These are phyloP conservation scores for Theobroma cacao DNA, from an alignment of 345 rosid species.

Conservation along the genomic window DNA sequence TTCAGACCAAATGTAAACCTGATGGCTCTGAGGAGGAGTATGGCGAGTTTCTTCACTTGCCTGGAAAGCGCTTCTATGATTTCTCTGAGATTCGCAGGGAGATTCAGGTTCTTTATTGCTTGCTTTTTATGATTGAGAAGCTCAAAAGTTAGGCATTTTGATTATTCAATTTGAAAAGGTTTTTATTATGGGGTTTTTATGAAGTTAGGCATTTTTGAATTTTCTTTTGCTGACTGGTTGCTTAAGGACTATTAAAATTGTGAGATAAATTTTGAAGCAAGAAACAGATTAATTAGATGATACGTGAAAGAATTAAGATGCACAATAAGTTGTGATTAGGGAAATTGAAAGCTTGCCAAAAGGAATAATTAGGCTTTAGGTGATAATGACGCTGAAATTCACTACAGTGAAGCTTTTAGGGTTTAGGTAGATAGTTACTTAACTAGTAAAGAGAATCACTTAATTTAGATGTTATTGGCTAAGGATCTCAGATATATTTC, in stretches of 20 bases:
- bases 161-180: background rate
- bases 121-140: background rate
- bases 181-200: background rate
- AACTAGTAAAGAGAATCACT: background rate
- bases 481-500: background rate
- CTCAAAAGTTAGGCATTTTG: background rate
- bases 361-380: conserved; percentile 9
- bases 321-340: background rate
- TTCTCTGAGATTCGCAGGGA: conserved; percentile 94
- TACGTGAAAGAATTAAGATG: background rate
- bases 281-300: background rate
- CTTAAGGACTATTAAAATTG: background rate
- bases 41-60: conserved; percentile 94
- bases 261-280: background rate
- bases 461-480: background rate
- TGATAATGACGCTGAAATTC: background rate
- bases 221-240: background rate
- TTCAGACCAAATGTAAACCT: conserved; percentile 67
- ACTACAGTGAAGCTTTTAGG: background rate
- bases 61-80: conserved; percentile 72
- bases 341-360: background rate
- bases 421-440: background rate
- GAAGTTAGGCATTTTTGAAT: background rate
- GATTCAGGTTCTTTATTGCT: conserved; percentile 57
- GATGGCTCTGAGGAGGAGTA: conserved; percentile 78